phyloP scores from a whole-genome alignment of 495 filamentous ascomycete species.

The Xylaria venustula region DNA sequence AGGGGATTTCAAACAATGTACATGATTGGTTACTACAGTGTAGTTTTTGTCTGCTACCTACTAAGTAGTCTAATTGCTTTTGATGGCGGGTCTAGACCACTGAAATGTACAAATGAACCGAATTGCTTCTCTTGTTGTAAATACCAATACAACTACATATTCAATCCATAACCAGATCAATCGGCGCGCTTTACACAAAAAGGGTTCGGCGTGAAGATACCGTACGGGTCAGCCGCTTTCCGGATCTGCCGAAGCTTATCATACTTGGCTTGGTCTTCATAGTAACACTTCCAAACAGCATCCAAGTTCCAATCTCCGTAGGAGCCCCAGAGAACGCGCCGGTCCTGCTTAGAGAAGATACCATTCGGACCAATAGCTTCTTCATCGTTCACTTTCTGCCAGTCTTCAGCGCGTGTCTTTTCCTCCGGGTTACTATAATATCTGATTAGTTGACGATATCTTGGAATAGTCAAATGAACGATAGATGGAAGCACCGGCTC shows the following conservation, averaged over 20 bases:
- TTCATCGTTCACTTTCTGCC: slow-evolving; percentile 37
- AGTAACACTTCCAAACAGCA: slow-evolving; percentile 33
- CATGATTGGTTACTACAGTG: background rate
- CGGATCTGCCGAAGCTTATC: slow-evolving; percentile 35
- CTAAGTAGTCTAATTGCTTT: too few relatives aligned
- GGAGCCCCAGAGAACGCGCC: slow-evolving; percentile 38
- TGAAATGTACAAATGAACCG: too few relatives aligned
- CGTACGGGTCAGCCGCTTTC: slow-evolving; percentile 33
- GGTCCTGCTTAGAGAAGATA: slow-evolving; percentile 36
- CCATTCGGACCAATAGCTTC: slow-evolving; percentile 33
- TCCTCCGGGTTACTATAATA: slow-evolving; percentile 7
- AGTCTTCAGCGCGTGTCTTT: slow-evolving; percentile 33
- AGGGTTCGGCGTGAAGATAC: slow-evolving; percentile 37
- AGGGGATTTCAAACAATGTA: too few relatives aligned
- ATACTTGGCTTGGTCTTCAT: slow-evolving; percentile 38
- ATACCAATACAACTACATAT: too few relatives aligned
- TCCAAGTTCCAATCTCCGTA: slow-evolving; percentile 37
- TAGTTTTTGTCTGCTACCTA: too few relatives aligned
- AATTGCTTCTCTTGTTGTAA: too few relatives aligned
- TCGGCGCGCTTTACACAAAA: slow-evolving; percentile 33
- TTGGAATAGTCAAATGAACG: too few relatives aligned
- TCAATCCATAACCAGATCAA: background rate
- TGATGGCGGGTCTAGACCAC: too few relatives aligned
- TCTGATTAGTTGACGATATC: background rate
- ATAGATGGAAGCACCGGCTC: background rate